A percentile compares a stretch with the other conserved stretches of the same genome.
Conservation (phyloP, 176 grass and related monocot species). For the Musa acuminata region DNA sequence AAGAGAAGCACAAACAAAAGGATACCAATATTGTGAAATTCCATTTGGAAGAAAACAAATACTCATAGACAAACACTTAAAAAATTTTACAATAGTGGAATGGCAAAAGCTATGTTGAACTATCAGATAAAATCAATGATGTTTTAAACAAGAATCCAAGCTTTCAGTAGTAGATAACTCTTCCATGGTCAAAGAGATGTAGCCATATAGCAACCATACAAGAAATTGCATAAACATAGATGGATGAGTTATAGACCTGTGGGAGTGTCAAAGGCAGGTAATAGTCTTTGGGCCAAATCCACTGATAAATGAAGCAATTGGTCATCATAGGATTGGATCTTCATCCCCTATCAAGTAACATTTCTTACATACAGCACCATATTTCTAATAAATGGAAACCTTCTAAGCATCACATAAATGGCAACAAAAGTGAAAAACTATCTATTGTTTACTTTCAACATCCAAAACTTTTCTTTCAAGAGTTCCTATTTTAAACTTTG, state of each 20-base stretch:
- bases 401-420: not conserved
- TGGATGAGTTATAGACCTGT: slow-evolving; percentile 51
- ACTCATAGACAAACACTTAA: too few relatives aligned
- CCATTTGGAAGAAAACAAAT: too few relatives aligned
- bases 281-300: slow-evolving; percentile 72
- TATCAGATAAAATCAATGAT: too few relatives aligned
- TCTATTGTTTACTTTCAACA: too few relatives aligned
- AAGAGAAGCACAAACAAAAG: too few relatives aligned
- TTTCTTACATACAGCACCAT: slow-evolving; percentile 6
- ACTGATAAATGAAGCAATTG: slow-evolving; percentile 82
- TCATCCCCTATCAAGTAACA: slow-evolving; percentile 66
- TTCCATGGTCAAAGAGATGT: not conserved
- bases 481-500: not conserved
- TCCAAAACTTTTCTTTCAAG: too few relatives aligned
- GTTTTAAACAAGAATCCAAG: not conserved
- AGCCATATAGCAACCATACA: too few relatives aligned
- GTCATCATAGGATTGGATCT: slow-evolving; percentile 74
- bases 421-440: not conserved
- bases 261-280: slow-evolving; percentile 97
- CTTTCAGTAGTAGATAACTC: not conserved
- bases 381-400: slow-evolving; percentile 9
- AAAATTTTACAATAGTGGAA: too few relatives aligned
- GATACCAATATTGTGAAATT: too few relatives aligned
- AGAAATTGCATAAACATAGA: not conserved
- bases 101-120: too few relatives aligned